Evolutionary conservation across 352 stramenopile species (phyloP), one percentile per base, ranked within the genome.

Genomic region (Thalassiosira tumida): DNA sequence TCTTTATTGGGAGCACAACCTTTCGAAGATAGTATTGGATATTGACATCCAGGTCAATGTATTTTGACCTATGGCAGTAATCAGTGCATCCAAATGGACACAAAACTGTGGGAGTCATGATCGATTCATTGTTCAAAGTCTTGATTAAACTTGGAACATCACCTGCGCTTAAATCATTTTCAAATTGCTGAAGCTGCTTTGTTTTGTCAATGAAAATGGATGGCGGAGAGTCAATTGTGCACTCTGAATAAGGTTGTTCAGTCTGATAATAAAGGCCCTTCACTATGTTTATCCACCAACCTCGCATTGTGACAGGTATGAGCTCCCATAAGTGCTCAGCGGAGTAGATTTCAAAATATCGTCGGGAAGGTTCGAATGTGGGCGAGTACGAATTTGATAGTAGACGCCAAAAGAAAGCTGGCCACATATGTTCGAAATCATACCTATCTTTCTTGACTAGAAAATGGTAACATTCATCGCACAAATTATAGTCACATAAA

Each of bases 41-140:
- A n/a, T 75, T 75, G 38, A 75, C 14, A 65, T 72, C 50, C 77
- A 2, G 65, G n/a, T 15, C 51, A 43, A 37, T 3, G n/a, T 41
- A 70, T 31, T 70, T 2, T 29, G 75, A 37, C n/a, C 47, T 59
- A 65, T 75, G 26, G 15, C n/a, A 62, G 69, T 2, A 69, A 70
- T 87, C 80, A 29, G 80, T 70, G 35, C 80, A 87, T n/a, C 80
- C 80, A 50, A 87, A 87, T 40, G 80, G 64, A 65, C 80, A 80
- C 31, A 87, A 50, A 4, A 87, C 50, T 69, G 59, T 79, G 37
- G 31, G 13, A 14, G 51, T 40, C 65, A 87, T 69, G 10, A 87
- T 35, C 0, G 2, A 6, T 17, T 87, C 64, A 54, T 87, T 29
- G 7, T 87, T 80, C 65, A 87, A 33, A 37, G 35, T 40, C 4